Evolutionary conservation across 805 yeast species (phyloP).

Genomic region (Saccharomycopsis selenospora): DNA sequence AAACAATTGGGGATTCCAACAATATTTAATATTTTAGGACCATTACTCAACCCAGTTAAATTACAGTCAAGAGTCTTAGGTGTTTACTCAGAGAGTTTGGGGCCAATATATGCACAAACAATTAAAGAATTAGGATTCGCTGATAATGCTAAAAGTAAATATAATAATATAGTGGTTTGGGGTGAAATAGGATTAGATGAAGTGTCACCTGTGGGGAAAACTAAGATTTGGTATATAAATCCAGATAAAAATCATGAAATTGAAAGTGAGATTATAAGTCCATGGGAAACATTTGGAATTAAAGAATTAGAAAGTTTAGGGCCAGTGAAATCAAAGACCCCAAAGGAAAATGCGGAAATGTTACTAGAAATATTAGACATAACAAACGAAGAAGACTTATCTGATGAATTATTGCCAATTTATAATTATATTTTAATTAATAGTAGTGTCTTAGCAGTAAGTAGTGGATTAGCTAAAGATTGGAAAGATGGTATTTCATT

Average conservation of each 20-base stretch:
- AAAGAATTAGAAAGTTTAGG: slow-evolving; percentile 55
- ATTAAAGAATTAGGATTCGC: slow-evolving; percentile 51
- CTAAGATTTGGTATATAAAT: slow-evolving; percentile 70
- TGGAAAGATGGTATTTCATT: slow-evolving; percentile 75
- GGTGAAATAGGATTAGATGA: slow-evolving; percentile 92
- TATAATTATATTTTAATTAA: slow-evolving; percentile 88
- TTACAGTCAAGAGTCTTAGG: slow-evolving; percentile 77
- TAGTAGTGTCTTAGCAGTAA: slow-evolving; percentile 78
- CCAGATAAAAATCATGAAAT: slow-evolving; percentile 37
- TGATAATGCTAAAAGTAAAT: slow-evolving; percentile 13
- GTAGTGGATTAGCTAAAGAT: slow-evolving; percentile 55
- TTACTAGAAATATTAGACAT: slow-evolving; percentile 40
- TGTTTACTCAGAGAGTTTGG: slow-evolving; percentile 73
- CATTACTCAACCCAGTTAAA: slow-evolving; percentile 86
- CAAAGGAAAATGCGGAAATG: slow-evolving; percentile 68
- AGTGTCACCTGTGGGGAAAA: slow-evolving; percentile 79
- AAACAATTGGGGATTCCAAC: slow-evolving; percentile 81
- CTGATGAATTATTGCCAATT: slow-evolving; percentile 37
- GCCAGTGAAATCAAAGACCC: slow-evolving; percentile 76
- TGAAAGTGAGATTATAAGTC: slow-evolving; percentile 43
- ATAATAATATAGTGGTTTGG: slow-evolving; percentile 75
- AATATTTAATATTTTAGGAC: slow-evolving; percentile 90
- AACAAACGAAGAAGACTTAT: slow-evolving; percentile 37
- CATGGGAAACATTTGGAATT: slow-evolving; percentile 69
- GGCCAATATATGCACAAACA: slow-evolving; percentile 78